phyloP scores from a whole-genome alignment of 768 basidiomycete genomes.

The Boletus huronensis region DNA sequence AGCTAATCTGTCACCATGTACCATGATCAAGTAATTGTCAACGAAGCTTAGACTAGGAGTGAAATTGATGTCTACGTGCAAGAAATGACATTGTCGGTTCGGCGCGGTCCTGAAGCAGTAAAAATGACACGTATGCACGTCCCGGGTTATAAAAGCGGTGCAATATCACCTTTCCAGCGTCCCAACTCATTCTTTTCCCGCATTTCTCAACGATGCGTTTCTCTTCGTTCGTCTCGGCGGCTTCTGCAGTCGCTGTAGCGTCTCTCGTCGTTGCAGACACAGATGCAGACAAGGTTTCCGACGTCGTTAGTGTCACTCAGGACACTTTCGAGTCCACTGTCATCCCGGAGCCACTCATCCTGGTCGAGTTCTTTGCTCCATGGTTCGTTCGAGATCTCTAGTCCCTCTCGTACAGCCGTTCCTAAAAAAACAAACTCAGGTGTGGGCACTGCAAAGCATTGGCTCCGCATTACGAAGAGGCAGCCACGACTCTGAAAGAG shows the following conservation, averaged over 20 bases:
- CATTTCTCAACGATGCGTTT: conserved; percentile 58
- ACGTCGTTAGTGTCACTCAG: conserved; percentile 77
- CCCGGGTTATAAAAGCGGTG: conserved; percentile 19
- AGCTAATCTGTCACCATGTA: neutral
- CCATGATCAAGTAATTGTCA: neutral
- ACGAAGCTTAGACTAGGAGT: no score
- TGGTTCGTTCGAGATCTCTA: conserved; percentile 45
- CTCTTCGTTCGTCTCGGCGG: conserved; percentile 44
- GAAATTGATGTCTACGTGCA: neutral
- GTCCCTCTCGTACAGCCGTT: neutral
- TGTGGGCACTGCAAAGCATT: conserved; percentile 96
- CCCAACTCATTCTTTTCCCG: conserved; percentile 10
- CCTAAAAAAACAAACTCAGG: conserved; percentile 40
- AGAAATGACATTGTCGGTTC: neutral
- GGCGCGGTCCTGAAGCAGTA: neutral
- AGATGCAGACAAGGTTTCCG: conserved; percentile 46
- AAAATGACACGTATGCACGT: conserved; percentile 32
- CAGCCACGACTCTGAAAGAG: conserved; percentile 89
- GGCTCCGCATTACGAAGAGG: conserved; percentile 91
- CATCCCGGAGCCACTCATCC: conserved; percentile 63
- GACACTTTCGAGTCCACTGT: conserved; percentile 67
- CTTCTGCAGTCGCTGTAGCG: conserved; percentile 52
- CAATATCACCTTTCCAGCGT: neutral
- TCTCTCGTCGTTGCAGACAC: conserved; percentile 49
- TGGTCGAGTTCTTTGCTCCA: conserved; percentile 95